Percentiles rank a stretch among this genome's conserved stretches.
Evolutionary conservation across 78 protist genomes (phyloP).

Genomic region (Chrysochromulina tobinii): DNA sequence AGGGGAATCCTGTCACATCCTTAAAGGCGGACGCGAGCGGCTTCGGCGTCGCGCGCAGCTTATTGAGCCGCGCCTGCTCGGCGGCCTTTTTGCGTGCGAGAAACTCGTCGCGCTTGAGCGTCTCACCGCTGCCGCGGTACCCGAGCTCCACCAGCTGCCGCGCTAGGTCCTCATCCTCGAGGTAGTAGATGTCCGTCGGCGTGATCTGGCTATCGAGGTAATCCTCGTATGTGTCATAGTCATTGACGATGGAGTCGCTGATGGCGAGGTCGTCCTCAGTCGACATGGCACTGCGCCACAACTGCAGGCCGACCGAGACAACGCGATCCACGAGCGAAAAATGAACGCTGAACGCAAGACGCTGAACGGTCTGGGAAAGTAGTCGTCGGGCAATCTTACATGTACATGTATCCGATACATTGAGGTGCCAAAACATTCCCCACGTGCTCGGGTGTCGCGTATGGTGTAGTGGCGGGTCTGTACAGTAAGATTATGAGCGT

Average conservation of each 20-base stretch:
- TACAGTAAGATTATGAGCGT: too few species aligned
- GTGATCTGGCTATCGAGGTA: slow-evolving; percentile 77
- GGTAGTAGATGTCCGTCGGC: slow-evolving; percentile 73
- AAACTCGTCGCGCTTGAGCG: slow-evolving; percentile 81
- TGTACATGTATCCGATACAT: too few species aligned
- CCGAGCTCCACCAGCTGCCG: slow-evolving; percentile 92
- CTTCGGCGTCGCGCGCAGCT: slow-evolving; percentile 37
- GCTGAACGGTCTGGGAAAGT: too few species aligned
- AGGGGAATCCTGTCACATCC: slow-evolving; percentile 55
- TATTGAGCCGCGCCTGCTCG: slow-evolving; percentile 9
- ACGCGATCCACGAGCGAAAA: too few species aligned
- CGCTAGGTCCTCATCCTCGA: slow-evolving; percentile 83
- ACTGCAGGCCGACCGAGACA: too few species aligned
- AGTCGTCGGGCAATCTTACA: too few species aligned
- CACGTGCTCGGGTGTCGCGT: too few species aligned
- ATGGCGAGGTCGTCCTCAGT: too few species aligned
- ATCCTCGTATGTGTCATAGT: slow-evolving; percentile 72
- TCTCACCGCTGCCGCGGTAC: slow-evolving; percentile 81
- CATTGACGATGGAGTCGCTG: neutral
- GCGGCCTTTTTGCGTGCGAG: slow-evolving; percentile 60
- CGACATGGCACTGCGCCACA: too few species aligned
- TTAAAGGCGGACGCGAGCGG: slow-evolving; percentile 52
- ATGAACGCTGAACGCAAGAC: too few species aligned
- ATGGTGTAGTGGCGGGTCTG: too few species aligned
- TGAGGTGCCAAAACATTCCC: too few species aligned